Base-by-base conservation (phyloP, 2,329 filamentous ascomycete genomes). In the Coniella lustricola region DNA sequence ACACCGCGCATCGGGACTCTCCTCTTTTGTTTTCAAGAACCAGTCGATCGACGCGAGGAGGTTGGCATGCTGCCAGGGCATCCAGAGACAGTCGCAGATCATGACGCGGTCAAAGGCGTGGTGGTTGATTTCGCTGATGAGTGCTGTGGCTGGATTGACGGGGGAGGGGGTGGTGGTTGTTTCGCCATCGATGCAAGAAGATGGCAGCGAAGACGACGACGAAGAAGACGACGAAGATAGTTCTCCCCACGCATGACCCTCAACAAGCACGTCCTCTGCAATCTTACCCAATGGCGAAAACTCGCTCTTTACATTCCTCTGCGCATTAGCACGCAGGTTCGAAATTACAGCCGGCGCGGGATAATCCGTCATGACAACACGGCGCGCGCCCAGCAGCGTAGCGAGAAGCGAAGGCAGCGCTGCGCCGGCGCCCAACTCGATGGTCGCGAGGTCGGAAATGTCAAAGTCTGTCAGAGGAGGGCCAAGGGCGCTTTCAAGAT, bases 31-130 rank as follows among this genome's bases (percentile, higher is more conserved):
- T 10, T 29, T 29, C 16, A 88, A 68, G 59, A 87, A 85, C 64
- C 80, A 78, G 4, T 72, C 64, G 59, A 87, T 78, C 20, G 82
- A 85, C 36, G 60, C 64, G 40, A 74, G 74, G 21, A 89, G 71
- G 62, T 82, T 84, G n/a, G 65, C 72, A 63, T 89, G 85, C 68
- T 88, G 77, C 69, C 75, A 76, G 1, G 79, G 77, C 81, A 88
- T 87, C 84, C 85, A 89, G 49, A 86, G 73, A 59, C 84, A 87
- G 64, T 89, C 84, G 53, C 82, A 81, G 0, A 80, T 81, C n/a
- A 87, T 65, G 35, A 89, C 70, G 49, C 81, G 75, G 39, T 79
- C 79, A 59, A 82, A 87, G 1, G 60, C 60, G 50, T 64, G 64
- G 34, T 56, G 56, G 50, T 59, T 52, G 21, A 57, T 34, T 20